Base-by-base conservation (phyloP, 352 stramenopile species). In the Phytophthora ohioensis region DNA sequence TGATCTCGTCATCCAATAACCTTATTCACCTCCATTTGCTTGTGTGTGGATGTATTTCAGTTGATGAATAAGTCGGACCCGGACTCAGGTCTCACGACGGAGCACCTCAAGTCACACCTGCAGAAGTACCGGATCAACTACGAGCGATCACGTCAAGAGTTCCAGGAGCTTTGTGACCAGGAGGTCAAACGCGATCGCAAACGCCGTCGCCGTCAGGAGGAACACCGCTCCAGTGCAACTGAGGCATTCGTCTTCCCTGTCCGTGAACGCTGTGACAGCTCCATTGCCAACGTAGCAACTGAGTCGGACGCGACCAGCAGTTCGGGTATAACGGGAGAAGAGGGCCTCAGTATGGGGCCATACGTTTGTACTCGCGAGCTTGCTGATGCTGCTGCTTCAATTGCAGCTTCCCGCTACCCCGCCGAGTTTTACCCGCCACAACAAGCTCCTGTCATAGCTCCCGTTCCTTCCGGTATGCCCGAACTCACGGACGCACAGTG, bases 111-210 rank as follows among this genome's bases (percentile, higher is more conserved):
- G 76, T 93, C 84, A 41, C 88, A 95, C 62, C 36, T 95, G 70
- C 88, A 95, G 64, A 95, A 95, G 74, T 95, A 93, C 72, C 83
- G 86, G 21, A 69, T 92, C 49, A 93, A 94, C 57, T 91, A 92
- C 57, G 80, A 94, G 32, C 81, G 83, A 27, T 93, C 88, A 3
- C 83, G 85, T 17, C 63, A 69, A 31, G 85, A 95, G 65, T 93
- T 95, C 57, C 79, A 92, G 35, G 81, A 88, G 59, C 83, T 88
- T 27, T 93, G 87, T 57, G 76, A 93, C 56, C 79, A 89, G 35
- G 90, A 86, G 45, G 62, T 80, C 21, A 81, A 83, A 38, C 74
- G 80, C 17, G 76, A 75, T 53, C 70, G 71, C 31, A 85, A 87
- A 53, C 64, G 78, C 7, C 75, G 74, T 17, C 76, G 79, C 6